These are phyloP conservation scores for Protomyces gravidus DNA, from an alignment of 1,139 yeast species.

Conservation along the genomic window DNA sequence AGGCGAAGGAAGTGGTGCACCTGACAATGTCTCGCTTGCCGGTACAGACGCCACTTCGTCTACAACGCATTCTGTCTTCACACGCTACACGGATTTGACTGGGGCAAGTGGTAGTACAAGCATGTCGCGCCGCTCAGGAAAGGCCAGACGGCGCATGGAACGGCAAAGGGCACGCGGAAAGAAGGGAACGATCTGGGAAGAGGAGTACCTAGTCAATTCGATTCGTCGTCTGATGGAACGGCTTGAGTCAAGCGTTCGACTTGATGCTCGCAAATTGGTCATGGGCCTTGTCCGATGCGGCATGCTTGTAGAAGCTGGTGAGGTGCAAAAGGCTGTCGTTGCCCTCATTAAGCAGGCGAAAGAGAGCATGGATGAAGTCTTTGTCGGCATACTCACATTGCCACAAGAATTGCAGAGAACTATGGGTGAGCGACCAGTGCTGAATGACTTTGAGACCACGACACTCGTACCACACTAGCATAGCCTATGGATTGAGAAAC, in stretches of 20 bases:
- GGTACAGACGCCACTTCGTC: constrained; percentile 74
- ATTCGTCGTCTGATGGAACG: constrained; percentile 85
- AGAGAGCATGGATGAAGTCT: constrained; percentile 20
- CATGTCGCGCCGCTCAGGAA: constrained; percentile 73
- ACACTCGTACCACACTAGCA: background rate
- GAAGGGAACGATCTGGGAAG: constrained; percentile 95
- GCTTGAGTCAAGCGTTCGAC: constrained; percentile 58
- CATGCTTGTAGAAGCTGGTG: constrained; percentile 75
- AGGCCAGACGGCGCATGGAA: constrained; percentile 90
- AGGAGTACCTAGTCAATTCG: constrained; percentile 84
- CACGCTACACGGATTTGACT: constrained; percentile 93
- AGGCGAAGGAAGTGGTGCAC: constrained; percentile 43
- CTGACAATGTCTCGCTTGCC: constrained; percentile 92
- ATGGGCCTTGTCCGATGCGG: constrained; percentile 71
- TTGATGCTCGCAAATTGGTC: constrained; percentile 68
- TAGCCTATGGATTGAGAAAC: background rate
- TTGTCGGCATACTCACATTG: constrained; percentile 9
- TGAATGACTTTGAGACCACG: background rate
- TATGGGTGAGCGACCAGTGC: constrained; percentile 12
- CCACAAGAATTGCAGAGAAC: constrained; percentile 18
- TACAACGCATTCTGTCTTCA: constrained; percentile 80
- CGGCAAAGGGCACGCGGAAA: constrained; percentile 94
- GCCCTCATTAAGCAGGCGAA: constrained; percentile 46
- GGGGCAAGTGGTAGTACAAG: constrained; percentile 85
- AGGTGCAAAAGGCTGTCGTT: constrained; percentile 65